Evolutionary conservation across 495 filamentous ascomycete genomes (phyloP), one percentile per base, ranked within the genome.

Genomic region (Tuber brumale): DNA sequence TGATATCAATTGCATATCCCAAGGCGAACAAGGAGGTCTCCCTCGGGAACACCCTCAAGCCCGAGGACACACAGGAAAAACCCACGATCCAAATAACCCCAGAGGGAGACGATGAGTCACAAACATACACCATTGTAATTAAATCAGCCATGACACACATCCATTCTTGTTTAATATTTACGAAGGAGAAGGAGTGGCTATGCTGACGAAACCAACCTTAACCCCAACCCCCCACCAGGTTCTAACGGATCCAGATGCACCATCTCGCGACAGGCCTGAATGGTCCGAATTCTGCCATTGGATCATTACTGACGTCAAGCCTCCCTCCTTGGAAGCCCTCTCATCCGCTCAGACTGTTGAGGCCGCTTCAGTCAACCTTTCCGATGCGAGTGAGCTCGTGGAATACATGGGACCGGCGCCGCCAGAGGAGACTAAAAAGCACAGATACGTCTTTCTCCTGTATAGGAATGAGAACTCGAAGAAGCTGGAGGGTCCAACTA

Each of bases 261-360:
- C 91, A 0, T 90, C 88, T 1, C 87, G 88, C 43, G 85, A 89
- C 35, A 82, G 92, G 78, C 90, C 90, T 23, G 86, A 90, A 80
- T 92, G 88, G 88, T 86, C 86, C n/a, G 89, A 93, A 82, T 88
- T 91, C 83, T 93, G 91, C 82, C 91, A 92, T 82, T 92, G 90
- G 91, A 88, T 93, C 81, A 85, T 86, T 6, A 86, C 87, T 4
- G 86, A 84, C 70, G 73, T 88, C 18, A 82, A 82, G 27, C 71
- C 83, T 23, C 77, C 81, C 18, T 23, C 80, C 0, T 57, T 79
- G 23, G 42, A 78, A 37, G 21, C 76, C 41, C 78, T 75, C 51
- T 75, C 76, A 9, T 79, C 72, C 9, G 71, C 74, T 14, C 71
- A 76, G 23, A 69, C 51, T 69, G 76, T 74, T 19, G 76, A 72